phyloP scores from a whole-genome alignment of 2,329 filamentous ascomycete genomes.

The Calycina marina region DNA sequence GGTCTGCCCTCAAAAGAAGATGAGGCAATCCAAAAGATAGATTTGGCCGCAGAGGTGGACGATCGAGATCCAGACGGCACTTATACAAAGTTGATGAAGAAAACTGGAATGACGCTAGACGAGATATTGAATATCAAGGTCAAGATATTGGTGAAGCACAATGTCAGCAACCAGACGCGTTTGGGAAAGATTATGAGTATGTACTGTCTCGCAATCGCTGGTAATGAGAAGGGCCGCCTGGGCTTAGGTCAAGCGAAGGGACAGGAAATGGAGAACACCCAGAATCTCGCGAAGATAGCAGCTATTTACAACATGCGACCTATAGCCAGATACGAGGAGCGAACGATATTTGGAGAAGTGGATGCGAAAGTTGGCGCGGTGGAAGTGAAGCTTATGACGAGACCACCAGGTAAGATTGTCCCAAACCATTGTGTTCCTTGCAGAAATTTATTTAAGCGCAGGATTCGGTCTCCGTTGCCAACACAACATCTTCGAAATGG shows the following conservation, averaged over 20 bases:
- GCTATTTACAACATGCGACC: conserved; percentile 89
- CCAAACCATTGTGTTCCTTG: neutral
- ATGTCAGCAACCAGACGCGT: conserved; percentile 84
- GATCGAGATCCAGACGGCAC: conserved; percentile 21
- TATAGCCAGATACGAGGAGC: conserved; percentile 77
- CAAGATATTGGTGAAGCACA: conserved; percentile 61
- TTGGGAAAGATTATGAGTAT: conserved; percentile 77
- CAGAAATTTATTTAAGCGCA: conserved; percentile 24
- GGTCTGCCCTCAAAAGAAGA: conserved; percentile 9
- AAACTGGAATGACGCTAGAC: conserved; percentile 37
- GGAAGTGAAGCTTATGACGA: conserved; percentile 63
- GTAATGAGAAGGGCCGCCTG: conserved; percentile 72
- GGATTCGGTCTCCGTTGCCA: conserved; percentile 91
- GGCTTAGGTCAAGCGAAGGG: conserved; percentile 87
- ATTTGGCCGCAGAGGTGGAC: conserved; percentile 8
- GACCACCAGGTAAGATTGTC: conserved; percentile 66
- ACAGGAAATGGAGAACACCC: conserved; percentile 53
- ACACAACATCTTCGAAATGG: conserved; percentile 87
- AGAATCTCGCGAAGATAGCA: conserved; percentile 58
- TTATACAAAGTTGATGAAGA: conserved; percentile 25
- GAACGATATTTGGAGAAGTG: conserved; percentile 81
- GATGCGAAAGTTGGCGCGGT: conserved; percentile 78
- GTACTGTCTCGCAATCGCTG: conserved; percentile 69
- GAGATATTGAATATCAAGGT: conserved; percentile 41
- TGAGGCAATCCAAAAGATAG: conserved; percentile 8